These are phyloP conservation scores for Stenogyne calaminthoides DNA, from an alignment of 305 asterid species.

Conservation along the genomic window DNA sequence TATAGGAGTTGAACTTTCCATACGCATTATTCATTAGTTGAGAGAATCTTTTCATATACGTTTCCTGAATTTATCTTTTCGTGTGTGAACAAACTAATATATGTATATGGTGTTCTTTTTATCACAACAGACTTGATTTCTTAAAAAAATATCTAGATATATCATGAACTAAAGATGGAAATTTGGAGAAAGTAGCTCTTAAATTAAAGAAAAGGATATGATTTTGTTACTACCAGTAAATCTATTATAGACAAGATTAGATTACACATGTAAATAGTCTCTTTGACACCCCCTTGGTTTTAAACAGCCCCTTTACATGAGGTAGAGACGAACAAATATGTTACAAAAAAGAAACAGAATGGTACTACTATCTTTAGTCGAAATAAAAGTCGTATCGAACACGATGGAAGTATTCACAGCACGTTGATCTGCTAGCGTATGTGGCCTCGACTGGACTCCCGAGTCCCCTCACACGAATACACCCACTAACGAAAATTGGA, in stretches of 20 bases:
- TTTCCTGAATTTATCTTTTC: background rate
- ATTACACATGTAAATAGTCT: constrained; percentile 8
- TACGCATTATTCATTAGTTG: constrained; percentile 23
- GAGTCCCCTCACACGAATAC: constrained; percentile 4
- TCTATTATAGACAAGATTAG: constrained; percentile 28
- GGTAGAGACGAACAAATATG: constrained; percentile 17
- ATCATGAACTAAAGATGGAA: background rate
- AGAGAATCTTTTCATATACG: constrained; percentile 1
- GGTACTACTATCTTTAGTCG: constrained; percentile 28
- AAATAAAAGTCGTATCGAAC: constrained; percentile 21
- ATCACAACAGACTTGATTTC: background rate
- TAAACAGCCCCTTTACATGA: constrained; percentile 31
- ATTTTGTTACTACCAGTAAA: background rate
- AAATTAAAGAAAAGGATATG: background rate
- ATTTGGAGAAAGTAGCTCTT: background rate
- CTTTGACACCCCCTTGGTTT: constrained; percentile 15
- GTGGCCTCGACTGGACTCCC: constrained; percentile 25
- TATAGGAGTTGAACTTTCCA: constrained; percentile 32
- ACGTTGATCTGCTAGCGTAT: constrained; percentile 8
- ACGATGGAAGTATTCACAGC: constrained; percentile 37
- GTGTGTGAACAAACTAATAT: background rate
- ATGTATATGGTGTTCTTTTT: background rate
- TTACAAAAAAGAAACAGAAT: constrained; percentile 22
- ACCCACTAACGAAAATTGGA: background rate
- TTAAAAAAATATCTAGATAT: too few relatives aligned